Percentiles rank a stretch among this genome's conserved stretches.
Evolutionary conservation across 2,329 filamentous ascomycete genomes (phyloP).

Genomic region (Ophiostoma fasciatum): DNA sequence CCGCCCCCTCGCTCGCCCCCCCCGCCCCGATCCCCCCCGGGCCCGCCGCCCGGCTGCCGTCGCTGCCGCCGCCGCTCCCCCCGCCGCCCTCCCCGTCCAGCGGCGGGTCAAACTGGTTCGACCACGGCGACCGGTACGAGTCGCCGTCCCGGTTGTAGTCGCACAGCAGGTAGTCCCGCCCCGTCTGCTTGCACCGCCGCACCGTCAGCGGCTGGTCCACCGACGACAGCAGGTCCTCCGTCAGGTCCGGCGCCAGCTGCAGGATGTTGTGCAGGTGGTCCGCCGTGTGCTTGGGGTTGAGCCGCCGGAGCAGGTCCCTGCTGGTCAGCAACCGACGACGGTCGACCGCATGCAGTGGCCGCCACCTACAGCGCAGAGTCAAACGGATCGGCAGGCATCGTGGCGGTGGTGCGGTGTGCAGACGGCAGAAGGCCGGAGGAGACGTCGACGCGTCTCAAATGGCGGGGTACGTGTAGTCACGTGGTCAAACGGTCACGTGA

Average conservation of each 20-base stretch:
- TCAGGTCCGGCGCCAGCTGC: constrained; percentile 74
- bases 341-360: not conserved
- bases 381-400: constrained; percentile 44
- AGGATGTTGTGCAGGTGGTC: constrained; percentile 82
- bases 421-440: too few relatives aligned
- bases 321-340: not conserved
- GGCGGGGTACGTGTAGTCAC: too few relatives aligned
- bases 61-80: constrained; percentile 28
- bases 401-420: not conserved
- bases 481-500: too few relatives aligned
- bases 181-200: constrained; percentile 72
- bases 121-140: constrained; percentile 97
- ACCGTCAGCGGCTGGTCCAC: constrained; percentile 90
- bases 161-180: constrained; percentile 92
- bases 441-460: not conserved
- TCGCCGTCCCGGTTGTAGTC: constrained; percentile 99
- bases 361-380: constrained; percentile 58
- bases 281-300: constrained; percentile 87
- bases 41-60: constrained; percentile 35
- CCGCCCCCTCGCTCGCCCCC: constrained; percentile 41
- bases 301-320: constrained; percentile 93
- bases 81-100: constrained; percentile 44
- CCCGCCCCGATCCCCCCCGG: constrained; percentile 35
- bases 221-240: constrained; percentile 93
- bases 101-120: constrained; percentile 92